Conservation (phyloP, 2,329 filamentous ascomycete species). For the Paecilomyces sp. region DNA sequence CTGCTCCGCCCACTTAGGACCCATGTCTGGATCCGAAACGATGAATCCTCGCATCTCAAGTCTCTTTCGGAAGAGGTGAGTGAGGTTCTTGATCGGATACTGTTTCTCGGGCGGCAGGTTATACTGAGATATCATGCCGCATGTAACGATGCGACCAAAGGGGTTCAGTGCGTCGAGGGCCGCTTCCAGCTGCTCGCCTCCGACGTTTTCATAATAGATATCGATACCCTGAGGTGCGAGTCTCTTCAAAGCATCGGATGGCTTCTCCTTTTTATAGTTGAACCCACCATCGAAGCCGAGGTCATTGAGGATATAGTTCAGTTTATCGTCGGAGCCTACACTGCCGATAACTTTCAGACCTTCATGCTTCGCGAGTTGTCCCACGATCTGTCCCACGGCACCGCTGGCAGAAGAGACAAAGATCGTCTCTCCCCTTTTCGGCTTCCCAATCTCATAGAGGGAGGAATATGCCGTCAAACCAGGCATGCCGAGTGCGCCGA, state of each 20-base stretch:
- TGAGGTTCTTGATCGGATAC: conserved; percentile 53
- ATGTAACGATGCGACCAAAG: conserved; percentile 55
- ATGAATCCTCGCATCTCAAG: conserved; percentile 63
- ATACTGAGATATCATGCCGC: conserved; percentile 64
- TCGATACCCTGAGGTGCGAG: conserved; percentile 67
- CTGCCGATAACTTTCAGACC: conserved; percentile 68
- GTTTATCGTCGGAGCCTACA: conserved; percentile 66
- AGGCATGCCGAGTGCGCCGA: conserved; percentile 66
- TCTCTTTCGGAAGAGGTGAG: conserved; percentile 53
- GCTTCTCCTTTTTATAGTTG: conserved; percentile 25
- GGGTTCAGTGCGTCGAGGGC: conserved; percentile 54
- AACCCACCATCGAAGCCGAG: conserved; percentile 28
- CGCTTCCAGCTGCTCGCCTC: conserved; percentile 61
- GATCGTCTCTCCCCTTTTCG: conserved; percentile 65
- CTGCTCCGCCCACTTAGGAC: conserved; percentile 47
- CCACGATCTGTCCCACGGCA: conserved; percentile 69
- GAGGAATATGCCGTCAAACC: conserved; percentile 63
- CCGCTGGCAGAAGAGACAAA: conserved; percentile 68
- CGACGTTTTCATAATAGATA: conserved; percentile 70
- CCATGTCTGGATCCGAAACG: conserved; percentile 54
- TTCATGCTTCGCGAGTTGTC: conserved; percentile 68
- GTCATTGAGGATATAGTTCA: conserved; percentile 61
- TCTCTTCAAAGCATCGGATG: conserved; percentile 55
- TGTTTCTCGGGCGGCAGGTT: conserved; percentile 49
- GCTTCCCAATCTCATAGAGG: conserved; percentile 61